Base-by-base conservation (phyloP, 352 stramenopile species). In the Bremia lactucae region DNA sequence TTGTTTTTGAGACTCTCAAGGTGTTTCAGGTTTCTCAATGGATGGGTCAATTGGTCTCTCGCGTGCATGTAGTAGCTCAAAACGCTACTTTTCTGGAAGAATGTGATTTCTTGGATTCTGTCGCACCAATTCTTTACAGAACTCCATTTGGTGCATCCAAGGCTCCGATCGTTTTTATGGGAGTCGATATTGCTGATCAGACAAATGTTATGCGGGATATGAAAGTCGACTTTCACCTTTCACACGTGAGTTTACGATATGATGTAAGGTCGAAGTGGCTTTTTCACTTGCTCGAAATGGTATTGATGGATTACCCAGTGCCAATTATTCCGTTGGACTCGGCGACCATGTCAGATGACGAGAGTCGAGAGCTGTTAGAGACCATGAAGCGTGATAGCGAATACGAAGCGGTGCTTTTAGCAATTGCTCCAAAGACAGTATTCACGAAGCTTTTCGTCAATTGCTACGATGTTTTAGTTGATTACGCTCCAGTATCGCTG, bases 391-490 rank as follows among this genome's bases (percentile, higher is more conserved):
- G 37, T 4, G 58, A 45, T 42, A 54, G 48, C 0, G 47, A 55
- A 1, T 80, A 79, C 29, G 65, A 87, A 21, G 58, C 60, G 1
- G 69, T 91, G 15, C 75, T 69, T 16, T 53, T 92, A 9, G 79
- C 78, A 3, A 65, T 76, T 3, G 63, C 78, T 0, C 61, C 68
- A 3, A 91, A 90, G 47, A 89, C 78, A 5, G 68, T 91, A 4
- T 94, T 94, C 42, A 94, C 81, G 7, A 94, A 94, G 55, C 65
- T 94, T 0, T 85, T 86, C 26, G 66, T 94, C 20, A 87, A 87
- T 35, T 77, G 88, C 11, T 92, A 91, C 46, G 72, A 94, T 39
- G 71, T 70, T 14, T 46, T 89, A 6, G 51, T 90, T 4, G 81
- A 94, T 50, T 94, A 94, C 35, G 64, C 78, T 8, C 81, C 81